These are phyloP conservation scores for Pythium plurisporium DNA, from an alignment of 352 stramenopile genomes.

Conservation along the genomic window DNA sequence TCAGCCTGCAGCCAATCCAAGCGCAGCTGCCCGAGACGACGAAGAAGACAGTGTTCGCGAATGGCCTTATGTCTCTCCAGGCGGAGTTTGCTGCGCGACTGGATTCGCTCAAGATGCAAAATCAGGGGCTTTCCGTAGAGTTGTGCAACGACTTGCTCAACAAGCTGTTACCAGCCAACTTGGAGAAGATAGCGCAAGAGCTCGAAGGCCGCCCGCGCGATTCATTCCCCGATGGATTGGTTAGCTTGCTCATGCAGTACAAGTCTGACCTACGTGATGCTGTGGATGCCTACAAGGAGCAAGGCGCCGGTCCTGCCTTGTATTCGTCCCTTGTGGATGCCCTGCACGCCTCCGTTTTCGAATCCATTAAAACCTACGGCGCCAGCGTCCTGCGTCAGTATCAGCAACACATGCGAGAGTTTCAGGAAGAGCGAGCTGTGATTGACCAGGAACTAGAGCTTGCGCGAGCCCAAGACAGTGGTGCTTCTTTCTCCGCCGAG, in stretches of 20 bases:
- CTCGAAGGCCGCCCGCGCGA: conserved; percentile 35
- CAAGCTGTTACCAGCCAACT: conserved; percentile 32
- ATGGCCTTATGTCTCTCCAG: conserved; percentile 24
- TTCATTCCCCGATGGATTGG: conserved; percentile 47
- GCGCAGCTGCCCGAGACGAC: conserved; percentile 17
- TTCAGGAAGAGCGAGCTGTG: conserved; percentile 26
- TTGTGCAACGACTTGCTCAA: conserved; percentile 17
- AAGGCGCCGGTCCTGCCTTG: conserved; percentile 25
- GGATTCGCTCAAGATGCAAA: conserved; percentile 12
- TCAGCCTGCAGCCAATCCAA: conserved; percentile 2
- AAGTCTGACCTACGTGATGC: conserved; percentile 45
- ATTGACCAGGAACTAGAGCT: conserved; percentile 28
- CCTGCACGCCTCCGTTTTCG: conserved; percentile 32
- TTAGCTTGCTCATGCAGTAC: conserved; percentile 49
- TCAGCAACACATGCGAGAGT: conserved; percentile 31
- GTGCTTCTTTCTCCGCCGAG: conserved; percentile 25
- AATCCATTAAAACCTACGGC: conserved; percentile 45
- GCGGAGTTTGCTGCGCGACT: conserved; percentile 12
- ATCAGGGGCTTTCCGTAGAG: conserved; percentile 9
- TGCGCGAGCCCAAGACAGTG: conserved; percentile 22
- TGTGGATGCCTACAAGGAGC: conserved; percentile 34
- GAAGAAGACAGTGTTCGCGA: conserved; percentile 28
- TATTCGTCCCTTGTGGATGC: conserved; percentile 29
- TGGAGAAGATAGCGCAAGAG: conserved; percentile 33
- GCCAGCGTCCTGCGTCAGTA: conserved; percentile 45